Conservation (phyloP, 441 rosid genomes). For the Brassica balearica region DNA sequence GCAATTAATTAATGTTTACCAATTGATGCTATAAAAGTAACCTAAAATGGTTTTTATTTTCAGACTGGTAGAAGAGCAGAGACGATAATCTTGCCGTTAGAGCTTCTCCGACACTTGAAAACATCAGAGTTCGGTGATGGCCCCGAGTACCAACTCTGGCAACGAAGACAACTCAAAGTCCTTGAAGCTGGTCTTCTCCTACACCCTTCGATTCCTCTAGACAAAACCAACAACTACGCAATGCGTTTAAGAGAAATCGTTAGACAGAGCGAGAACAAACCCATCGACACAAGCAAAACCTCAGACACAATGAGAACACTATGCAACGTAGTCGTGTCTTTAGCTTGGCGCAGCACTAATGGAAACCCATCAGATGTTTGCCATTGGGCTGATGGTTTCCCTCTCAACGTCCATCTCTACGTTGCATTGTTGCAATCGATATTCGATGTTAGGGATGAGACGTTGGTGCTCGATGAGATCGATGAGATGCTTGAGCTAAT, state of each 20-base stretch:
- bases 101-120: conserved; percentile 90
- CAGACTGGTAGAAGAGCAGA: conserved; percentile 84
- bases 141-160: conserved; percentile 88
- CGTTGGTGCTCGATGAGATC: conserved; percentile 86
- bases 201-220: conserved; percentile 73
- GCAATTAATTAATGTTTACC: no score
- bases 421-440: conserved; percentile 66
- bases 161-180: conserved; percentile 77
- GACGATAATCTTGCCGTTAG: conserved; percentile 89
- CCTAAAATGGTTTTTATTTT: neutral
- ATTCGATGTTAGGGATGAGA: conserved; percentile 80
- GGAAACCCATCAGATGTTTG: conserved; percentile 74
- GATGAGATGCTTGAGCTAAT: conserved; percentile 88
- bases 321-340: conserved; percentile 69
- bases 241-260: conserved; percentile 70
- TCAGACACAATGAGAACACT: conserved; percentile 79
- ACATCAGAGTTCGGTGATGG: conserved; percentile 75
- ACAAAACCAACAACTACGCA: conserved; percentile 65
- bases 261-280: conserved; percentile 53
- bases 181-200: conserved; percentile 81
- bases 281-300: conserved; percentile 72
- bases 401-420: conserved; percentile 82
- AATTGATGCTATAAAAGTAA: no score
- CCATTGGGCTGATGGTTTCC: conserved; percentile 97
- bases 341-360: conserved; percentile 74